phyloP scores from a whole-genome alignment of 192 early-diverging fungal genomes.

The Linnemannia hyalina region DNA sequence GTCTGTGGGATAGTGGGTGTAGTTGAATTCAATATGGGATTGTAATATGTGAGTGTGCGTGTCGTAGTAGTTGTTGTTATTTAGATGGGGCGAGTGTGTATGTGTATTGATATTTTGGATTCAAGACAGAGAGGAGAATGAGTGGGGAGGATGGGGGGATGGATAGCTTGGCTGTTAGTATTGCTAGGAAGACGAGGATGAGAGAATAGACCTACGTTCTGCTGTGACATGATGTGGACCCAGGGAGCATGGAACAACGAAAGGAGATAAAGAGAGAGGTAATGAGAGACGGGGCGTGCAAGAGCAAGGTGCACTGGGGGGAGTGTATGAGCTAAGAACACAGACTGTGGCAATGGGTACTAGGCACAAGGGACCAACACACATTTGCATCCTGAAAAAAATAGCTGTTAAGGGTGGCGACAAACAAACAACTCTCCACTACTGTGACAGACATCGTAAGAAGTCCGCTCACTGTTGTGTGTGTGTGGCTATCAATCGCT shows the following conservation, averaged over 20 bases:
- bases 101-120: neutral
- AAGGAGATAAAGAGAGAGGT: neutral
- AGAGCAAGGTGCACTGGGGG: neutral
- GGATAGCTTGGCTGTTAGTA: neutral
- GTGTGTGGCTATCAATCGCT: neutral
- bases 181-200: too few relatives aligned
- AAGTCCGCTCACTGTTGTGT: neutral
- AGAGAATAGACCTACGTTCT: neutral
- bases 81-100: neutral
- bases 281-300: neutral
- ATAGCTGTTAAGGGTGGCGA: neutral
- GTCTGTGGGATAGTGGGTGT: slow-evolving; percentile 5
- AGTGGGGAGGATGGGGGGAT: neutral
- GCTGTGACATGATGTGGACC: slow-evolving; percentile 8
- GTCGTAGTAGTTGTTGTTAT: neutral
- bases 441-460: neutral
- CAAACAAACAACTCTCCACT: neutral
- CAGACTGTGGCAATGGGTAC: neutral
- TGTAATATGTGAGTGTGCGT: neutral
- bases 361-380: neutral
- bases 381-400: neutral
- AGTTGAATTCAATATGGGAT: neutral
- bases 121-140: neutral
- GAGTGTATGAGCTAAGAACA: neutral
- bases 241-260: slow-evolving; percentile 8